Percentiles rank a stretch among this genome's conserved stretches.
phyloP scores from a whole-genome alignment of 2,329 filamentous ascomycete genomes.

The Lachnellula suecica region DNA sequence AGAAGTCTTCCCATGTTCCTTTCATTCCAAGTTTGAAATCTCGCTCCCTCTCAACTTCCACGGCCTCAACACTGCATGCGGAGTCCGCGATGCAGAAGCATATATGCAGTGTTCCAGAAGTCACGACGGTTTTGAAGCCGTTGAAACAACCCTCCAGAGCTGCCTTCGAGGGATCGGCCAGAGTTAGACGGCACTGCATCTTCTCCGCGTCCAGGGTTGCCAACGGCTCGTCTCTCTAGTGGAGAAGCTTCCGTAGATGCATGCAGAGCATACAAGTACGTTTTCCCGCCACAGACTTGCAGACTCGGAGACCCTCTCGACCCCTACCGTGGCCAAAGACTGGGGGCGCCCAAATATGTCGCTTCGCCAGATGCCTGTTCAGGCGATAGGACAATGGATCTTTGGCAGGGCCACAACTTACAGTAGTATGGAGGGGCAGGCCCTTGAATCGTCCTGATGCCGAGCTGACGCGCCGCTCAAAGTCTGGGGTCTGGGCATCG shows the following conservation, averaged over 20 bases:
- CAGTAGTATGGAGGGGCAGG: no score
- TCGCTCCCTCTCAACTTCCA: neutral
- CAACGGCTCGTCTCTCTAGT: neutral
- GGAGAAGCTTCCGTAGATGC: neutral
- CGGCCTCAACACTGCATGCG: neutral
- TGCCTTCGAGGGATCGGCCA: neutral
- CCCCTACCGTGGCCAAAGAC: neutral
- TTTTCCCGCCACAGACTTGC: neutral
- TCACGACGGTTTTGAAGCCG: neutral
- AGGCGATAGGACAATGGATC: constrained; percentile 20
- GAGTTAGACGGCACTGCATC: neutral
- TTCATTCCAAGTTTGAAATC: no score
- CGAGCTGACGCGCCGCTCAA: neutral
- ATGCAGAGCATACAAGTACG: neutral
- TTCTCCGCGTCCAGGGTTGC: neutral
- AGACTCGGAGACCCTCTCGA: neutral
- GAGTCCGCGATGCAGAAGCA: constrained; percentile 1
- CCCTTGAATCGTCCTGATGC: neutral
- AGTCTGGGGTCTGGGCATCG: neutral
- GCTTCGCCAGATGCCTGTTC: constrained; percentile 10
- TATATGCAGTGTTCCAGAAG: neutral
- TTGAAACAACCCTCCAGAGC: neutral
- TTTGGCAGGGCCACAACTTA: no score
- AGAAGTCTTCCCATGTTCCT: no score
- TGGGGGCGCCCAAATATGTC: no score